phyloP scores from a whole-genome alignment of 1,139 yeast genomes.

The Sugiyamaella paludigena region DNA sequence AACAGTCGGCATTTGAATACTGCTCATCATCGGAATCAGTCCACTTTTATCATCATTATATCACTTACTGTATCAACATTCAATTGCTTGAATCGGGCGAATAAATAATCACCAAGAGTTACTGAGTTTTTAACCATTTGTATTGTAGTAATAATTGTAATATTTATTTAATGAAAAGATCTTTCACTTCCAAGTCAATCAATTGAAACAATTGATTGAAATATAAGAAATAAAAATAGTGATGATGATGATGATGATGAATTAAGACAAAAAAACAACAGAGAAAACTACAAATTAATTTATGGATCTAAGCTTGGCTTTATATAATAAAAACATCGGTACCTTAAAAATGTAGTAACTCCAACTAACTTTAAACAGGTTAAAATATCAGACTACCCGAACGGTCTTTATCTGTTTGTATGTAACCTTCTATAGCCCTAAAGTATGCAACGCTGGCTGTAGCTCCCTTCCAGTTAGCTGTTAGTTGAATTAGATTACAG shows the following conservation, averaged over 20 bases:
- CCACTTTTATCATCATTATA: not conserved
- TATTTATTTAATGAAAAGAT: too few species aligned
- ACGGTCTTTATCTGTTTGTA: too few species aligned
- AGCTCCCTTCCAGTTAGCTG: too few species aligned
- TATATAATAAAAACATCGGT: not conserved
- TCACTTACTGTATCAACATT: slow-evolving; percentile 40
- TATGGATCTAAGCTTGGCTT: not conserved
- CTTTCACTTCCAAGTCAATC: not conserved
- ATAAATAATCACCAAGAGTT: slow-evolving; percentile 52
- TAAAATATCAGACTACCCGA: too few species aligned
- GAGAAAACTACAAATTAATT: not conserved
- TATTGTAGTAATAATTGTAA: too few species aligned
- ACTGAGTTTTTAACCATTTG: slow-evolving; percentile 11
- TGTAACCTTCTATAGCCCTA: too few species aligned
- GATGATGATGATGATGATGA: not conserved
- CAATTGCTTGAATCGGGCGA: slow-evolving; percentile 48
- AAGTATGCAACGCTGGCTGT: too few species aligned
- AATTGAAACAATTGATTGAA: not conserved
- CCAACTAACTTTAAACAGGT: too few species aligned
- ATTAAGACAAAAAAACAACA: not conserved
- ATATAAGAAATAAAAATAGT: not conserved
- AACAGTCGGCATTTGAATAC: too few species aligned
- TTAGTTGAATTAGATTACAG: too few species aligned
- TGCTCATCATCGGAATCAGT: too few species aligned
- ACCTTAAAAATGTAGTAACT: not conserved